Percentiles rank a stretch among this genome's conserved stretches.
phyloP scores from a whole-genome alignment of 495 filamentous ascomycete species.

The Sordaria brevicollis region DNA sequence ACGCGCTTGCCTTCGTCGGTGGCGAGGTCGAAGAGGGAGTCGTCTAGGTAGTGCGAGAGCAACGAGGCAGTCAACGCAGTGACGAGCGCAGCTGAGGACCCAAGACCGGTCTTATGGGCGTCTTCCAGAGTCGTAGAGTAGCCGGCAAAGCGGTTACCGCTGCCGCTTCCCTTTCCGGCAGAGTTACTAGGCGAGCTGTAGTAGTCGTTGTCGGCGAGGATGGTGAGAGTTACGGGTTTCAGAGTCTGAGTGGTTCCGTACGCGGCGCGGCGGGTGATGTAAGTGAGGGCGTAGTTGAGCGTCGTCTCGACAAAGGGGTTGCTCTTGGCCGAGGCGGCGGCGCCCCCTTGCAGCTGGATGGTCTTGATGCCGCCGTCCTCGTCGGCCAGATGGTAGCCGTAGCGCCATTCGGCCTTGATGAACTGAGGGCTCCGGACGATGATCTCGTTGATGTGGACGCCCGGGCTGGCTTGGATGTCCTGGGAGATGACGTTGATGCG shows the following conservation, averaged over 20 bases:
- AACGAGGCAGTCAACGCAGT: slow-evolving; percentile 80
- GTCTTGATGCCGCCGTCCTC: slow-evolving; percentile 68
- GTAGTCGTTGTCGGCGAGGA: slow-evolving; percentile 92
- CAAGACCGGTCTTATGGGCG: slow-evolving; percentile 93
- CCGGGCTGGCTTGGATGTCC: slow-evolving; percentile 45
- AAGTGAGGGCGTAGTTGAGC: slow-evolving; percentile 77
- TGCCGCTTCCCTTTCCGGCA: slow-evolving; percentile 3
- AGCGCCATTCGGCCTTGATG: slow-evolving; percentile 72
- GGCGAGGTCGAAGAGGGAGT: slow-evolving; percentile 41
- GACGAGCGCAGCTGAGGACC: slow-evolving; percentile 89
- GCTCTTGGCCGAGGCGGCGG: slow-evolving; percentile 22
- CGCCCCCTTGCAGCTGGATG: slow-evolving; percentile 59
- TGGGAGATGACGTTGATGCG: slow-evolving; percentile 80
- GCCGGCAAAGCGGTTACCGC: slow-evolving; percentile 52
- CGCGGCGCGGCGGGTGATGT: slow-evolving; percentile 50
- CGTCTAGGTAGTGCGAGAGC: slow-evolving; percentile 68
- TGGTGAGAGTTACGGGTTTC: slow-evolving; percentile 62
- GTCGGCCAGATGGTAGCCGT: slow-evolving; percentile 57
- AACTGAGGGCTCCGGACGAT: slow-evolving; percentile 90
- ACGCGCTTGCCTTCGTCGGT: slow-evolving; percentile 23
- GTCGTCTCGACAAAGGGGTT: slow-evolving; percentile 91
- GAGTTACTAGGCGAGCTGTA: slow-evolving; percentile 60
- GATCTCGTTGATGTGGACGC: slow-evolving; percentile 54
- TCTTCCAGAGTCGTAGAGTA: slow-evolving; percentile 64
- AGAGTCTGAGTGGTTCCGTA: slow-evolving; percentile 45